A percentile compares a stretch with the other conserved stretches of the same genome.
Evolutionary conservation across 345 rosid species (phyloP).

Genomic region (Leavenworthia alabamica): DNA sequence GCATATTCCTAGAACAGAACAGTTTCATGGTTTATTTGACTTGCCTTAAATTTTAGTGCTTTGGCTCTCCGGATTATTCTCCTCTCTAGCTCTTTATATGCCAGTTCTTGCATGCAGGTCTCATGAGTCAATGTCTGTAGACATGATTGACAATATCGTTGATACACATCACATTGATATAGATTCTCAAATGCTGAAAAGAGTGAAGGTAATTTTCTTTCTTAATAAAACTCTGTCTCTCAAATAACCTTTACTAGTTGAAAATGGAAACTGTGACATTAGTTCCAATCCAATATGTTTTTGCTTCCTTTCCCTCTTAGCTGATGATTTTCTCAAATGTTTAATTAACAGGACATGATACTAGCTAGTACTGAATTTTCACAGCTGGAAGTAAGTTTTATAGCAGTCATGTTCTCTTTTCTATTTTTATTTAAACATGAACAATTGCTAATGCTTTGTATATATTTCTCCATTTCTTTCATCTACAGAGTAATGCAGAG

Average conservation of each 20-base stretch:
- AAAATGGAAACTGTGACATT: conserved; percentile 1
- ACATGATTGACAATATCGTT: conserved; percentile 71
- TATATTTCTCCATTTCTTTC: background rate
- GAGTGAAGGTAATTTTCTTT: conserved; percentile 54
- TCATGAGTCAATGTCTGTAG: conserved; percentile 79
- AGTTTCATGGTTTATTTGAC: conserved; percentile 2
- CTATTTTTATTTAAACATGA: background rate
- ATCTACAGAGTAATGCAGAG: conserved; percentile 46
- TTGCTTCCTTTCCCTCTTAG: conserved; percentile 14
- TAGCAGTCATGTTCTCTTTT: background rate
- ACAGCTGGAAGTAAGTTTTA: conserved; percentile 45
- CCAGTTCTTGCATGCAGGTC: conserved; percentile 44
- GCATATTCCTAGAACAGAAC: conserved; percentile 14
- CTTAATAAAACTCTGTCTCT: conserved; percentile 12
- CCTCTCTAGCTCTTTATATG: conserved; percentile 12
- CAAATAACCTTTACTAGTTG: background rate
- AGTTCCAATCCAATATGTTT: background rate
- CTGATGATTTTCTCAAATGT: conserved; percentile 9
- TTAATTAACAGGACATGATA: conserved; percentile 71
- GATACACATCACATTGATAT: conserved; percentile 78
- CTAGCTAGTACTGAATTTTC: conserved; percentile 62
- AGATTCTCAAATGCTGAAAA: conserved; percentile 69
- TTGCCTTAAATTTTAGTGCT: background rate
- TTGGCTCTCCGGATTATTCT: background rate
- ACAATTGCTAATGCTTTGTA: conserved; percentile 12